A percentile compares a stretch with the other conserved stretches of the same genome.
These are phyloP conservation scores for Eudorina sp. DNA, from an alignment of 139 green algal genomes.

Conservation along the genomic window DNA sequence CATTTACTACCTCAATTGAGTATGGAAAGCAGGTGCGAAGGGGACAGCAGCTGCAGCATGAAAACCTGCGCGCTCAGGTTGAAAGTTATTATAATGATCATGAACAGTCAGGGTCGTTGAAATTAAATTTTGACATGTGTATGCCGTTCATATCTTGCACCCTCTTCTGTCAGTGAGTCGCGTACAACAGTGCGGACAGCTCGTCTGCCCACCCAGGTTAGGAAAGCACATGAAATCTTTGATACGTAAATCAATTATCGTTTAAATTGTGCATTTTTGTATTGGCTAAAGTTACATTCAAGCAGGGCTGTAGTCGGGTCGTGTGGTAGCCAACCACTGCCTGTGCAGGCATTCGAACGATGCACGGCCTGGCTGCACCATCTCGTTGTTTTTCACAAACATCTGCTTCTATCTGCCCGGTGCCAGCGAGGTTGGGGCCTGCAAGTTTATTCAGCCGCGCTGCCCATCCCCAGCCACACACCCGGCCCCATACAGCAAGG, in stretches of 20 bases:
- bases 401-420: not conserved
- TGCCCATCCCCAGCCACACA: not conserved
- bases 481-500: not conserved
- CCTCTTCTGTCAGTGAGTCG: not conserved
- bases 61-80: not conserved
- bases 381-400: not conserved
- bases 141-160: not conserved
- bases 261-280: constrained; percentile 5
- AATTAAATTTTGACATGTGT: not conserved
- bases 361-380: not conserved
- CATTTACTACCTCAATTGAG: not conserved
- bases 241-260: not conserved
- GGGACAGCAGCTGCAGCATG: not conserved
- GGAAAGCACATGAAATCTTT: not conserved
- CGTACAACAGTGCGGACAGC: not conserved
- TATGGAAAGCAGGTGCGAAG: not conserved
- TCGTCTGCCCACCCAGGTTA: not conserved
- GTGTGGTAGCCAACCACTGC: too few relatives aligned
- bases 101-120: not conserved
- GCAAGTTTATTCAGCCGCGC: not conserved
- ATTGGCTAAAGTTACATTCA: too few relatives aligned
- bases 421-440: not conserved
- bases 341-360: too few relatives aligned
- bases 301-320: too few relatives aligned
- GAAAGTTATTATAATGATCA: not conserved